phyloP scores from a whole-genome alignment of 257 asterid species.

The Solanum gracilifrons region DNA sequence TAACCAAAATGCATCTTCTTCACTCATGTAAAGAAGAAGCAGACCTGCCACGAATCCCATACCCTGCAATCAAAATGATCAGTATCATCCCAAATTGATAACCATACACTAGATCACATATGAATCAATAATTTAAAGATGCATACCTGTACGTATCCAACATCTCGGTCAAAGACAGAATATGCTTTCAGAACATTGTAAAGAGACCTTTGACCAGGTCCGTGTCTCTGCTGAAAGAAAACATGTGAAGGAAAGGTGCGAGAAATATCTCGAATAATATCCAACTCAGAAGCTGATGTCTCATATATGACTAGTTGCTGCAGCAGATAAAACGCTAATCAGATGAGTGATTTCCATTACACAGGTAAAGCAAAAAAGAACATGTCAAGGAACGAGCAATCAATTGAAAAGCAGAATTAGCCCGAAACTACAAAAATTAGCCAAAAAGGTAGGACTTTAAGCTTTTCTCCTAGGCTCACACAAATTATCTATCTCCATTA shows the following conservation, averaged over 20 bases:
- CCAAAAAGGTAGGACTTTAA: background rate
- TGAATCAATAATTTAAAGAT: background rate
- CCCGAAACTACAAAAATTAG: background rate
- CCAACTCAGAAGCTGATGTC: conserved; percentile 98
- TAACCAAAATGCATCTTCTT: conserved; percentile 99
- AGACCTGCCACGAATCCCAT: conserved; percentile 99
- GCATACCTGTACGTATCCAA: conserved; percentile 94
- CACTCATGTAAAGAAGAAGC: conserved; percentile 97
- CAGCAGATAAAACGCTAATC: conserved; percentile 16
- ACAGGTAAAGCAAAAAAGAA: background rate
- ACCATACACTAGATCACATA: background rate
- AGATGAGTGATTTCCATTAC: background rate
- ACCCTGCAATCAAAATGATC: conserved; percentile 58
- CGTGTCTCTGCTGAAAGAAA: conserved; percentile 99
- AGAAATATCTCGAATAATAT: conserved; percentile 93
- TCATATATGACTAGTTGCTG: conserved; percentile 98
- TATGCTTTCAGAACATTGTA: conserved; percentile 94
- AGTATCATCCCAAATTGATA: background rate
- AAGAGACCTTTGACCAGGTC: conserved; percentile 98
- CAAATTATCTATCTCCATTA: background rate
- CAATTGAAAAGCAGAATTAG: background rate
- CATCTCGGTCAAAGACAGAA: conserved; percentile 92
- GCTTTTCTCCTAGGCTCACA: background rate
- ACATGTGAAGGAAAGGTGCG: conserved; percentile 98
- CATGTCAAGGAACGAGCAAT: background rate